Conservation (phyloP, 2,329 filamentous ascomycete species). For the Ascochyta clinopodiicola region DNA sequence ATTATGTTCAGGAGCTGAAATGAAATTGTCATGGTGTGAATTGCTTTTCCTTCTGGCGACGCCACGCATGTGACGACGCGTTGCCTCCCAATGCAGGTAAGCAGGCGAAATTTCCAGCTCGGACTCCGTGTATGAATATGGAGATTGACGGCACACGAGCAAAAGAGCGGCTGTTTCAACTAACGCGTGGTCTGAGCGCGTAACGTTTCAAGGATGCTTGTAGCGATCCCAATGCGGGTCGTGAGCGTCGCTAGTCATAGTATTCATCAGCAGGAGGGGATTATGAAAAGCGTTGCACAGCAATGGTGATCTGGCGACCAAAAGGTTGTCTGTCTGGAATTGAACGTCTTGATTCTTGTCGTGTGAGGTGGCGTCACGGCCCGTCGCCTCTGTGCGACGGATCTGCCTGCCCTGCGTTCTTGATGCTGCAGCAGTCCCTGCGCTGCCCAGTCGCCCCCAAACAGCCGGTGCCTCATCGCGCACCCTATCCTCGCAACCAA, state of each 20-base stretch:
- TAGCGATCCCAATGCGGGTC: conserved; percentile 14
- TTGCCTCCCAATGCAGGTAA: background rate
- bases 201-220: conserved; percentile 18
- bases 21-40: background rate
- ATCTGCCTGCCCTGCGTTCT: conserved; percentile 19
- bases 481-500: conserved; percentile 11
- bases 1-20: background rate
- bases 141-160: conserved; percentile 19
- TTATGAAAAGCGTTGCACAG: conserved; percentile 7
- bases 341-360: conserved; percentile 17
- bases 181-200: conserved; percentile 10
- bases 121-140: background rate
- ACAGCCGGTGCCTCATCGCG: conserved; percentile 16
- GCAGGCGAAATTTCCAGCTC: conserved; percentile 11
- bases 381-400: conserved; percentile 10
- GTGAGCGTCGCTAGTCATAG: conserved; percentile 5
- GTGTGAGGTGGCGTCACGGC: conserved; percentile 13
- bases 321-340: conserved; percentile 7
- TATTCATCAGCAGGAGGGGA: background rate
- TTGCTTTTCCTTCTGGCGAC: conserved; percentile 4
- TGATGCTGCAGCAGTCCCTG: conserved; percentile 17
- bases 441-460: conserved; percentile 15
- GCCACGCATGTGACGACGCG: conserved; percentile 7
- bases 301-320: conserved; percentile 9
- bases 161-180: conserved; percentile 18